Conservation (phyloP, 495 filamentous ascomycete genomes). For the Letharia columbiana region DNA sequence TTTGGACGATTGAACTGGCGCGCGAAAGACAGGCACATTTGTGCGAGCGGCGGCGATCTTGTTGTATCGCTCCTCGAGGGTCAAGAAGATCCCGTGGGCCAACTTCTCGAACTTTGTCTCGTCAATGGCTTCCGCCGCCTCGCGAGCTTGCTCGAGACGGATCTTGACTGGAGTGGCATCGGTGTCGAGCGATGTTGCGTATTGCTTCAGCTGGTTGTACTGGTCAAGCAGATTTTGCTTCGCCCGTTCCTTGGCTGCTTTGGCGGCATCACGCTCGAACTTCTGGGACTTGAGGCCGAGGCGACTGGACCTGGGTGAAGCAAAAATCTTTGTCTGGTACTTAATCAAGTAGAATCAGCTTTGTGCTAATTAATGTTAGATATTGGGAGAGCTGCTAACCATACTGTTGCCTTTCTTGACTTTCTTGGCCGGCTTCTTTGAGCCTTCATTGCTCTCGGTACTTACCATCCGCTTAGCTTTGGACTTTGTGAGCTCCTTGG, state of each 20-base stretch:
- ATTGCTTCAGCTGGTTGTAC: conserved; percentile 14
- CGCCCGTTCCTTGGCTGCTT: conserved; percentile 1
- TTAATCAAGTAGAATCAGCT: conserved; percentile 1
- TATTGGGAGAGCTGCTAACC: neutral
- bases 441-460: neutral
- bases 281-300: neutral
- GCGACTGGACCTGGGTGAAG: neutral
- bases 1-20: neutral
- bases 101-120: conserved; percentile 14
- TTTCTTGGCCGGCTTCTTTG: neutral
- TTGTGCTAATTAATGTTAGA: neutral
- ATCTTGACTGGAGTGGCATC: conserved; percentile 18
- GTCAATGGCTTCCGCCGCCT: conserved; percentile 12
- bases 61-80: conserved; percentile 15
- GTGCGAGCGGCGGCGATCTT: conserved; percentile 12
- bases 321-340: neutral
- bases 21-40: neutral
- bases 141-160: conserved; percentile 17
- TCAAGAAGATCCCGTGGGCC: conserved; percentile 10
- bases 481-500: neutral
- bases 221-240: conserved; percentile 4
- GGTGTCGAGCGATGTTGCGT: conserved; percentile 8
- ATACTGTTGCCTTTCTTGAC: neutral
- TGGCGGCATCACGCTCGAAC: neutral
- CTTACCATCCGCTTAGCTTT: neutral